phyloP scores from a whole-genome alignment of 1,284 basidiomycete genomes.

The Coniophora puteana region DNA sequence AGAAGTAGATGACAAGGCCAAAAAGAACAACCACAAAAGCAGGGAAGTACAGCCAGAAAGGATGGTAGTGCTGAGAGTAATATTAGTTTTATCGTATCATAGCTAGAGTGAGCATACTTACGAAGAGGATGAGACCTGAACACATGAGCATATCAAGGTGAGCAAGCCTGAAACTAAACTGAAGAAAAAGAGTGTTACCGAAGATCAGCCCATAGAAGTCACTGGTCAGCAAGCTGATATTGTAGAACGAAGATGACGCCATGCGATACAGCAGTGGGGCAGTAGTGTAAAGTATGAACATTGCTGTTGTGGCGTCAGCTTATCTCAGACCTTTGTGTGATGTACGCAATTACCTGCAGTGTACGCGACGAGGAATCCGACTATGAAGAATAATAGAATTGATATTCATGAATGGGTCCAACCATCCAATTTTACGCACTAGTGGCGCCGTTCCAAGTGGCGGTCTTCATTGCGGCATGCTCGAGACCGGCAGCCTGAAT shows the following conservation, averaged over 20 bases:
- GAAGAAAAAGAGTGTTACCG: slow-evolving; percentile 35
- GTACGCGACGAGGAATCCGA: slow-evolving; percentile 73
- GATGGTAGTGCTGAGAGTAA: slow-evolving; percentile 58
- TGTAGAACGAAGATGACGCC: slow-evolving; percentile 81
- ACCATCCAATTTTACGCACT: slow-evolving; percentile 36
- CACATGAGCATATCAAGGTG: slow-evolving; percentile 2
- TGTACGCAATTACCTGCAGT: slow-evolving; percentile 42
- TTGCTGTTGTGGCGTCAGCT: slow-evolving; percentile 39
- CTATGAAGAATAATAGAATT: slow-evolving; percentile 29
- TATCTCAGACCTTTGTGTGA: neutral
- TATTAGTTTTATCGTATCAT: slow-evolving; percentile 1
- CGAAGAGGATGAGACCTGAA: slow-evolving; percentile 64
- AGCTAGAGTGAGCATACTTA: slow-evolving; percentile 29
- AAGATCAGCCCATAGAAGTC: slow-evolving; percentile 86
- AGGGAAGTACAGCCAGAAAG: slow-evolving; percentile 83
- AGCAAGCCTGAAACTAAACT: slow-evolving; percentile 4
- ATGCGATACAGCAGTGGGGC: slow-evolving; percentile 82
- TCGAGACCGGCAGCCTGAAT: slow-evolving; percentile 76
- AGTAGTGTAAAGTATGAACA: slow-evolving; percentile 81
- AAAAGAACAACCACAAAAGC: slow-evolving; percentile 64
- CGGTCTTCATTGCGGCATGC: slow-evolving; percentile 58
- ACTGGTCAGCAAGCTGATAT: slow-evolving; percentile 76
- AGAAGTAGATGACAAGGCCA: slow-evolving; percentile 82
- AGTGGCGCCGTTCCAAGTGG: slow-evolving; percentile 68
- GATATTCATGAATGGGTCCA: neutral